phyloP scores from a whole-genome alignment of 2,329 filamentous ascomycete genomes.

The Fusarium robinianum region DNA sequence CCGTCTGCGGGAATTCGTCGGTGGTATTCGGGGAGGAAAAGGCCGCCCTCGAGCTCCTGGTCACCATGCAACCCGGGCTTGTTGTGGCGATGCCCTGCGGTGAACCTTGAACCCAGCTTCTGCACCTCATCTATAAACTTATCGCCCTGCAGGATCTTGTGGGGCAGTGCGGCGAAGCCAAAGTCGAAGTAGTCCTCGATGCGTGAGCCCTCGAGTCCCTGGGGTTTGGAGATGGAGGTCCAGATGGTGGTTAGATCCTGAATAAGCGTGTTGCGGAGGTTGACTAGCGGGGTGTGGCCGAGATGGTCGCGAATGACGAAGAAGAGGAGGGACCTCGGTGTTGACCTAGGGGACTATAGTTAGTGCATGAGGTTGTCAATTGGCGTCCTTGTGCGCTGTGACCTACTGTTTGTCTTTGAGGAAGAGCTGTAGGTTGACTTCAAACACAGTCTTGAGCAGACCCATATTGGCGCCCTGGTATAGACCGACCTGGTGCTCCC shows the following conservation, averaged over 20 bases:
- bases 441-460: constrained; percentile 95
- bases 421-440: constrained; percentile 97
- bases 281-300: constrained; percentile 85
- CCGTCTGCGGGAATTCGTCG: constrained; percentile 94
- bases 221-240: constrained; percentile 88
- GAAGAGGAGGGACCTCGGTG: constrained; percentile 88
- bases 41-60: constrained; percentile 74
- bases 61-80: constrained; percentile 66
- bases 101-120: constrained; percentile 80
- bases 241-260: constrained; percentile 92
- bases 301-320: constrained; percentile 99
- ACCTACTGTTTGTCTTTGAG: constrained; percentile 90
- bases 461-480: constrained; percentile 99
- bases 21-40: constrained; percentile 95
- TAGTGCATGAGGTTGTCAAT: constrained; percentile 1
- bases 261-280: constrained; percentile 86
- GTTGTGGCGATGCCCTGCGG: constrained; percentile 74
- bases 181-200: constrained; percentile 99
- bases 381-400: constrained; percentile 1
- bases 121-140: constrained; percentile 83
- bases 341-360: constrained; percentile 61
- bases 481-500: constrained; percentile 97
- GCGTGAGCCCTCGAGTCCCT: constrained; percentile 81
- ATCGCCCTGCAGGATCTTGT: constrained; percentile 95
- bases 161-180: constrained; percentile 90